Evolutionary conservation across 495 filamentous ascomycete species (phyloP).

Genomic region (Cercophora sp.): DNA sequence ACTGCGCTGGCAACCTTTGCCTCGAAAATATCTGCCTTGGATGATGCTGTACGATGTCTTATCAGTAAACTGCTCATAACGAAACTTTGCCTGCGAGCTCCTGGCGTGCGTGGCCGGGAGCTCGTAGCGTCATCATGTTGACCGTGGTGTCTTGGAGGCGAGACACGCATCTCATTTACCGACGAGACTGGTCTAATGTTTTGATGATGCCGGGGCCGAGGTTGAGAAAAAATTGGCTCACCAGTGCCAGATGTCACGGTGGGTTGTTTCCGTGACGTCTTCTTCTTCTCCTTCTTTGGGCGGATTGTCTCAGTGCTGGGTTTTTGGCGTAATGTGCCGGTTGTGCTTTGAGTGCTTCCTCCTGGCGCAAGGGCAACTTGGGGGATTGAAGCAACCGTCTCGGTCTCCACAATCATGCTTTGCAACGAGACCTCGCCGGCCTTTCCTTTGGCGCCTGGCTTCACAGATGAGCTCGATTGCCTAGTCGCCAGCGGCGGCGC

Average conservation of each 20-base stretch:
- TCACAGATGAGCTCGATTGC: slow-evolving; percentile 43
- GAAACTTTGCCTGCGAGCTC: slow-evolving; percentile 25
- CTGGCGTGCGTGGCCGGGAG: slow-evolving; percentile 14
- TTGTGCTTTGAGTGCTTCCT: slow-evolving; percentile 57
- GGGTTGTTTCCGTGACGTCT: slow-evolving; percentile 66
- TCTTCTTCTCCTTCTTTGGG: slow-evolving; percentile 90
- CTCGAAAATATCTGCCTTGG: slow-evolving; percentile 97
- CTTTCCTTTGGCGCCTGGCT: slow-evolving; percentile 50
- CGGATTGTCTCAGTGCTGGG: slow-evolving; percentile 90
- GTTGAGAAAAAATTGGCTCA: slow-evolving; percentile 44
- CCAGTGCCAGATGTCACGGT: slow-evolving; percentile 67
- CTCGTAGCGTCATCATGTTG: slow-evolving; percentile 27
- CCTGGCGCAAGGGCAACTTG: slow-evolving; percentile 77
- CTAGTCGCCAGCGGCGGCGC: slow-evolving; percentile 39
- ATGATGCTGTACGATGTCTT: slow-evolving; percentile 62
- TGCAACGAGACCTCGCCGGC: slow-evolving; percentile 69
- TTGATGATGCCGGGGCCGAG: slow-evolving; percentile 31
- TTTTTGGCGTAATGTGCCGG: slow-evolving; percentile 77
- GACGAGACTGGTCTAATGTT: slow-evolving; percentile 35
- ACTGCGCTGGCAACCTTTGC: slow-evolving; percentile 93
- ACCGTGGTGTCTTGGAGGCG: slow-evolving; percentile 31
- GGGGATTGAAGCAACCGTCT: slow-evolving; percentile 88
- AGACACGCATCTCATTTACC: slow-evolving; percentile 22
- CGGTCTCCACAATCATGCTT: slow-evolving; percentile 98
- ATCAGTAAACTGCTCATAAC: slow-evolving; percentile 52